These are phyloP conservation scores for Serendipita vermifera DNA, from an alignment of 768 basidiomycete genomes.

Conservation along the genomic window DNA sequence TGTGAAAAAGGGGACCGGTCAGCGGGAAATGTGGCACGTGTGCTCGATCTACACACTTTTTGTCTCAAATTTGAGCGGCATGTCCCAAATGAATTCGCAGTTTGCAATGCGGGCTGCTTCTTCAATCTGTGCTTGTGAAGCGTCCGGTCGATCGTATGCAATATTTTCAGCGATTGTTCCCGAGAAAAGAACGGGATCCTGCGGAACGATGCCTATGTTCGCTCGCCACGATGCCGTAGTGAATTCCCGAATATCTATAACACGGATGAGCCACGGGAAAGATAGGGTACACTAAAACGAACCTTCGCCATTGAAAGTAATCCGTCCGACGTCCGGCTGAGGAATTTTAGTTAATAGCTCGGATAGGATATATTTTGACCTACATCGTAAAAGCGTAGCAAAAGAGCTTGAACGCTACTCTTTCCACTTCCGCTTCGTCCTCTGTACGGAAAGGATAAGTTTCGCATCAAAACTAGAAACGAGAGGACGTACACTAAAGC, in stretches of 20 bases:
- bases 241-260: conserved; percentile 73
- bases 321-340: conserved; percentile 54
- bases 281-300: conserved; percentile 14
- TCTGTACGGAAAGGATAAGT: conserved; percentile 27
- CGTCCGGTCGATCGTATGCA: conserved; percentile 66
- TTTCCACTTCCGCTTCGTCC: conserved; percentile 92
- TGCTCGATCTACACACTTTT: conserved; percentile 43
- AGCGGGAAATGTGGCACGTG: neutral
- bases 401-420: conserved; percentile 76
- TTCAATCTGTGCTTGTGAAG: conserved; percentile 73
- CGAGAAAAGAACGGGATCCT: conserved; percentile 78
- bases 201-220: conserved; percentile 88
- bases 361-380: neutral
- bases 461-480: conserved; percentile 10
- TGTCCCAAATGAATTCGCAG: conserved; percentile 90
- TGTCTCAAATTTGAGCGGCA: conserved; percentile 91
- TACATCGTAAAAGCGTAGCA: conserved; percentile 76
- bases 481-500: conserved; percentile 67
- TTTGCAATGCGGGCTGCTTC: conserved; percentile 81
- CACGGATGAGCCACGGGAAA: conserved; percentile 9
- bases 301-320: conserved; percentile 83
- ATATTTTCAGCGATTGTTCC: conserved; percentile 94
- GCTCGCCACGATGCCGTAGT: conserved; percentile 75
- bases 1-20: conserved; percentile 5
- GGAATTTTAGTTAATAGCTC: neutral